Evolutionary conservation across 1,284 basidiomycete species (phyloP).

Genomic region (Malassezia psittaci): DNA sequence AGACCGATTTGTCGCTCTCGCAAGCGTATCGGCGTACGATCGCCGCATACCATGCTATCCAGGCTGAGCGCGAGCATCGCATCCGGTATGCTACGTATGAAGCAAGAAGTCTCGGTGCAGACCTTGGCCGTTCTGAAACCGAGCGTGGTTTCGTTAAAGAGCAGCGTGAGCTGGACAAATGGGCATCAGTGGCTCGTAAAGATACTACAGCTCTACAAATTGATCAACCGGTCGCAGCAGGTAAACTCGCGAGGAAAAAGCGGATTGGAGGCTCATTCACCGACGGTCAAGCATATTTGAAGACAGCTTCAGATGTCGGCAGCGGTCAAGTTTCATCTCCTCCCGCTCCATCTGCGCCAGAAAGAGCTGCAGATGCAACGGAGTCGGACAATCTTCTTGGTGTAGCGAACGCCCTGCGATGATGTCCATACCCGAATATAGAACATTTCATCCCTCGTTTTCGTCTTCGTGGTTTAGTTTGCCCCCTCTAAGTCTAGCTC

Average conservation of each 20-base stretch:
- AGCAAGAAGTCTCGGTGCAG: conserved; percentile 66
- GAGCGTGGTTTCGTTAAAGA: conserved; percentile 36
- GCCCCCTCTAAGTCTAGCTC: conserved; percentile 34
- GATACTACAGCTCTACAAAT: background rate
- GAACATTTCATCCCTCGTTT: background rate
- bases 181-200: conserved; percentile 27
- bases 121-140: conserved; percentile 52
- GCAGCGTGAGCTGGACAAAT: conserved; percentile 28
- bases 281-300: conserved; percentile 11
- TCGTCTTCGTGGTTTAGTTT: background rate
- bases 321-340: background rate
- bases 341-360: background rate
- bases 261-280: conserved; percentile 2
- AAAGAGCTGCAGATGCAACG: background rate
- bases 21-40: conserved; percentile 60
- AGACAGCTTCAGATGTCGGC: background rate
- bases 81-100: conserved; percentile 67
- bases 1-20: conserved; percentile 60
- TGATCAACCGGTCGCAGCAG: background rate
- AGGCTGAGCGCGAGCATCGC: conserved; percentile 61
- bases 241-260: conserved; percentile 3
- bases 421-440: conserved; percentile 8
- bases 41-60: conserved; percentile 29
- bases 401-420: conserved; percentile 4
- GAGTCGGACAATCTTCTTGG: conserved; percentile 11